These are phyloP conservation scores for Fusarium sp. DNA, from an alignment of 2,329 filamentous ascomycete genomes.

Conservation along the genomic window DNA sequence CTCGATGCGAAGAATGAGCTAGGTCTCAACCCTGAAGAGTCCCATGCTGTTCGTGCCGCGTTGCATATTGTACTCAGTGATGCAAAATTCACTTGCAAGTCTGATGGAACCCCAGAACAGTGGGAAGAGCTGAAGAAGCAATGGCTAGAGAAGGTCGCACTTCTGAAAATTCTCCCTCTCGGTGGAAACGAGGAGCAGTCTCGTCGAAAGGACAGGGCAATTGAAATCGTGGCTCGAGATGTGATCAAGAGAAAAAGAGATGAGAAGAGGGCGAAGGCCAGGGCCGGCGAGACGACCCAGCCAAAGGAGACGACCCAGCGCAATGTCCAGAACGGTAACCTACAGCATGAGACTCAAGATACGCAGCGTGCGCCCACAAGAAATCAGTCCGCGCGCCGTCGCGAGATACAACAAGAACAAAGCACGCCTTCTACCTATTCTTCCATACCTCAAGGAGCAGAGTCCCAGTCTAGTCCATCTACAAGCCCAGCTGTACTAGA, in stretches of 20 bases:
- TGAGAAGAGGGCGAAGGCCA: conserved; percentile 57
- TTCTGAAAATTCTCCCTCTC: conserved; percentile 65
- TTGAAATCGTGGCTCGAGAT: conserved; percentile 79
- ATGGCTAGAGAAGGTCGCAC: conserved; percentile 71
- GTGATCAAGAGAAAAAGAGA: conserved; percentile 82
- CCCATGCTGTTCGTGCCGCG: conserved; percentile 70
- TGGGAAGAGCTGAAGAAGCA: conserved; percentile 76
- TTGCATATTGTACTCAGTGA: conserved; percentile 75
- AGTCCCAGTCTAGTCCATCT: conserved; percentile 29
- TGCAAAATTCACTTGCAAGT: conserved; percentile 77
- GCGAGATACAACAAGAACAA: conserved; percentile 2
- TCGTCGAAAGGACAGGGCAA: conserved; percentile 68
- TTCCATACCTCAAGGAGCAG: neutral
- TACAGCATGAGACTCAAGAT: neutral
- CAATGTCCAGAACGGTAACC: neutral
- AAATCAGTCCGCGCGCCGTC: neutral
- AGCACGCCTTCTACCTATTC: neutral
- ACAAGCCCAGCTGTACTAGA: conserved; percentile 27
- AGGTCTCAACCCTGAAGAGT: conserved; percentile 57
- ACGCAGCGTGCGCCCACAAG: neutral
- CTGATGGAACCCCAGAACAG: conserved; percentile 76
- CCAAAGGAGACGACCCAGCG: conserved; percentile 1
- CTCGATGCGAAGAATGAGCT: conserved; percentile 76
- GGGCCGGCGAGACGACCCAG: conserved; percentile 61
- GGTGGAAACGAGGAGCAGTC: conserved; percentile 65